These are phyloP conservation scores for Suhomyces faveliae DNA, from an alignment of 805 yeast genomes.

Conservation along the genomic window DNA sequence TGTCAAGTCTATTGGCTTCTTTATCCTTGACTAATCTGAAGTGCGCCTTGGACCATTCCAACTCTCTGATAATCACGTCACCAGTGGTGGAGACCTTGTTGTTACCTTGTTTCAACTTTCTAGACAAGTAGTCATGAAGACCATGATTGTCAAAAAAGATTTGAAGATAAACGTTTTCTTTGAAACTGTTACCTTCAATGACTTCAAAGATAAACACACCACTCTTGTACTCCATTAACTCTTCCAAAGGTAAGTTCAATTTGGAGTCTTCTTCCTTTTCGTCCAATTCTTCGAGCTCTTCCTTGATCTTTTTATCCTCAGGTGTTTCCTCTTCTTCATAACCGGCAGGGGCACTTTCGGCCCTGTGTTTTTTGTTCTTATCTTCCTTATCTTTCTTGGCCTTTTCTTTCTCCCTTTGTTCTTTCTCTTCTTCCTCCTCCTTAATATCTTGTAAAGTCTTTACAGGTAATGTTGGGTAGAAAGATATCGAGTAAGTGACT, in stretches of 20 bases:
- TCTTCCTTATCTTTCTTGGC: constrained; percentile 25
- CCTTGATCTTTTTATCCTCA: constrained; percentile 24
- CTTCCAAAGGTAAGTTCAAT: constrained; percentile 54
- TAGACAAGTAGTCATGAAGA: constrained; percentile 59
- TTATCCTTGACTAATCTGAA: constrained; percentile 61
- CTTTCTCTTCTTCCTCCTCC: constrained; percentile 44
- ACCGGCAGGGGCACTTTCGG: constrained; percentile 12
- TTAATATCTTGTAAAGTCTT: constrained; percentile 69
- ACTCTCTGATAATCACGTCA: constrained; percentile 73
- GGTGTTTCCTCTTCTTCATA: constrained; percentile 21
- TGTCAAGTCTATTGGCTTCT: constrained; percentile 53
- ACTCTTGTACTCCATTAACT: constrained; percentile 56
- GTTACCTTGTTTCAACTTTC: constrained; percentile 46
- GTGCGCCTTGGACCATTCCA: constrained; percentile 66
- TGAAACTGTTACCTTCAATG: constrained; percentile 53
- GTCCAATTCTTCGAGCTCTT: constrained; percentile 29
- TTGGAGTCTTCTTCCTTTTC: constrained; percentile 22
- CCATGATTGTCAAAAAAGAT: constrained; percentile 75
- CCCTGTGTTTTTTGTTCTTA: constrained; percentile 33
- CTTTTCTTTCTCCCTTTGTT: constrained; percentile 22
- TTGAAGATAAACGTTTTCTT: constrained; percentile 65
- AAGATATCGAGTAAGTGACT: constrained; percentile 69
- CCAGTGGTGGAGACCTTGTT: constrained; percentile 48
- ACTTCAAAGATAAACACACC: constrained; percentile 78
- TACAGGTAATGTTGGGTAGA: constrained; percentile 83